phyloP scores from a whole-genome alignment of 2,329 filamentous ascomycete genomes.

The Biscogniauxia mediterranea region DNA sequence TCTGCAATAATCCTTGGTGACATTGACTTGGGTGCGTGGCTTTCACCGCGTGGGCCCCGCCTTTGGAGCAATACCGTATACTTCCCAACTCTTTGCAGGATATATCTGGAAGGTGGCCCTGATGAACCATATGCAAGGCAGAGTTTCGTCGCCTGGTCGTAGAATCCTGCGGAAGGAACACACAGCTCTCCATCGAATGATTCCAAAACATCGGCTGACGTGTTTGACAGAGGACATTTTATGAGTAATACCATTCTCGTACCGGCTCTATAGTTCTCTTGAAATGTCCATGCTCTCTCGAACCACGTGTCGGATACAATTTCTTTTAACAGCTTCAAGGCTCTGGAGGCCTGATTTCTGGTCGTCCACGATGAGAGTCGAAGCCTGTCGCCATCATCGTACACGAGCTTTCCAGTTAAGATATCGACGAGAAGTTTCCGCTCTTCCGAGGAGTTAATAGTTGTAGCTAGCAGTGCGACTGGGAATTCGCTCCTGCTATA shows the following conservation, averaged over 20 bases:
- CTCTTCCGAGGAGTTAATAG: not conserved
- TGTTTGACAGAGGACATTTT: slow-evolving; percentile 17
- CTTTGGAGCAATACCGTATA: no score
- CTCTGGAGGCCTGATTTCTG: not conserved
- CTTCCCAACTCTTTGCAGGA: no score
- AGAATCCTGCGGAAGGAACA: not conserved
- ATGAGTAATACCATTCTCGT: slow-evolving; percentile 29
- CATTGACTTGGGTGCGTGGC: no score
- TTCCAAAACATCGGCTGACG: slow-evolving; percentile 14
- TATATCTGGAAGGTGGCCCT: no score
- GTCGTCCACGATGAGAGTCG: no score
- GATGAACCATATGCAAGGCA: no score
- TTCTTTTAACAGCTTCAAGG: not conserved
- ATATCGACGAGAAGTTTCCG: no score
- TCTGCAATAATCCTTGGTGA: not conserved
- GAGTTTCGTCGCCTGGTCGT: no score
- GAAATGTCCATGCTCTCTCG: slow-evolving; percentile 33
- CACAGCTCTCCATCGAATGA: slow-evolving; percentile 16
- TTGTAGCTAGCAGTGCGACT: slow-evolving; percentile 4
- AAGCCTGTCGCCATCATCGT: no score
- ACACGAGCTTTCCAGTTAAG: no score
- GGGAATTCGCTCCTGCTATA: slow-evolving; percentile 8
- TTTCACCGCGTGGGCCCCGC: no score
- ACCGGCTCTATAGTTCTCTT: slow-evolving; percentile 33
- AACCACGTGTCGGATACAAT: slow-evolving; percentile 27